These are phyloP conservation scores for Helotiales sp. DNA, from an alignment of 2,329 filamentous ascomycete genomes.

Conservation along the genomic window DNA sequence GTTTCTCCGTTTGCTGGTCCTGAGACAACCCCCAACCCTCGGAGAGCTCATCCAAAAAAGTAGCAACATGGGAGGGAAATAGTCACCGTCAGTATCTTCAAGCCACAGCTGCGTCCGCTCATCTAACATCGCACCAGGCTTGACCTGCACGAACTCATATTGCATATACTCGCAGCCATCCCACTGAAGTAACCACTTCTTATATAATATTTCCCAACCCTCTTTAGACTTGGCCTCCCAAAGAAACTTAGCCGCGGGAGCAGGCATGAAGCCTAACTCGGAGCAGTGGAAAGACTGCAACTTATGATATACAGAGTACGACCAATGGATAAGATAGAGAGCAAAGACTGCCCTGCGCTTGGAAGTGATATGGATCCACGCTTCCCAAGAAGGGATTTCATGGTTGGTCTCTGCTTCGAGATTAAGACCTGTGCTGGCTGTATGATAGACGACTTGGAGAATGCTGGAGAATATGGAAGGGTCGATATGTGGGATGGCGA, in stretches of 20 bases:
- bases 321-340: conserved; percentile 41
- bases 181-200: conserved; percentile 38
- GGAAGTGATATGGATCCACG: conserved; percentile 51
- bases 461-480: conserved; percentile 34
- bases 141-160: conserved; percentile 36
- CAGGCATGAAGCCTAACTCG: conserved; percentile 41
- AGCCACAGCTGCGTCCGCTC: conserved; percentile 40
- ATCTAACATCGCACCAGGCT: conserved; percentile 34
- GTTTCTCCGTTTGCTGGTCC: too few species aligned
- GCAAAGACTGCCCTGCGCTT: conserved; percentile 48
- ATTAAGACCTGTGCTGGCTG: conserved; percentile 36
- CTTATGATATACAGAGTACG: conserved; percentile 39
- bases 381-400: conserved; percentile 36
- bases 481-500: conserved; percentile 24
- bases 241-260: conserved; percentile 39
- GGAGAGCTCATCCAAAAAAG: too few species aligned
- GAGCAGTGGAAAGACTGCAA: conserved; percentile 38
- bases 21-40: too few species aligned
- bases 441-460: conserved; percentile 35
- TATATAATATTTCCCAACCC: conserved; percentile 38
- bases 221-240: conserved; percentile 38
- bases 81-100: conserved; percentile 44
- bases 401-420: conserved; percentile 38
- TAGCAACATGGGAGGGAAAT: too few species aligned
- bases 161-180: conserved; percentile 33